Base-by-base conservation (phyloP, 352 stramenopile genomes). In the Albugo candida region DNA sequence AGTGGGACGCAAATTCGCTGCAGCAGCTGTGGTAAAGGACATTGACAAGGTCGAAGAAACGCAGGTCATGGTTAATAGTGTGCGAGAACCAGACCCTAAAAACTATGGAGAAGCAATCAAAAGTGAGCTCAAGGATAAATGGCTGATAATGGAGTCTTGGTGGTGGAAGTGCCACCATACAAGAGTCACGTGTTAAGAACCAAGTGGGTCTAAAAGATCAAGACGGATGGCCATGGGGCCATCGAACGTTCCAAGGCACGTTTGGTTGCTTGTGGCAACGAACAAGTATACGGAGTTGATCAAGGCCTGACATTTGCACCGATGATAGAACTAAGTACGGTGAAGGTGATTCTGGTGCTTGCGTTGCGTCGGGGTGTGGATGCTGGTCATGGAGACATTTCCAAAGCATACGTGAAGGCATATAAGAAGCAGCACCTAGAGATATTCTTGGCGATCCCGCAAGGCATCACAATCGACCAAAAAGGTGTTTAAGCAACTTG, bases 391-490 rank as follows among this genome's bases (percentile, higher is more conserved):
- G 49, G 59, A 12, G 62, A 67, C 17, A 46, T 65, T 1, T 57
- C 59, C 20, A 64, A 54, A 21, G 59, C 56, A 2, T 70, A 67
- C 27, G 42, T 65, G 10, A 61, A 65, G 35, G 59, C 45, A 0
- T 14, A 36, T 0, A 54, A 43, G 0, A 55, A 67, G 13, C 17
- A 52, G 8, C 39, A 38, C 24, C 37, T 21, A 43, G 54, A 0
- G 58, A 42, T 37, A 47, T 56, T 0, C 45, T 46, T 0, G 64
- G n/a, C n/a, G n/a, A n/a, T n/a, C n/a, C n/a, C n/a, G n/a, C n/a
- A n/a, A n/a, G n/a, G n/a, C n/a, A n/a, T 52, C 52, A 27, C 18
- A 20, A 51, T 48, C n/a, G n/a, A 17, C 14, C 14, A 21, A 47
- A 10, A 53, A 59, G 27, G 13, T 47, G 11, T 52, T 54, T 3